Evolutionary conservation across 352 stramenopile genomes (phyloP), one percentile per base, ranked within the genome.

Genomic region (Globisporangium barbulae): DNA sequence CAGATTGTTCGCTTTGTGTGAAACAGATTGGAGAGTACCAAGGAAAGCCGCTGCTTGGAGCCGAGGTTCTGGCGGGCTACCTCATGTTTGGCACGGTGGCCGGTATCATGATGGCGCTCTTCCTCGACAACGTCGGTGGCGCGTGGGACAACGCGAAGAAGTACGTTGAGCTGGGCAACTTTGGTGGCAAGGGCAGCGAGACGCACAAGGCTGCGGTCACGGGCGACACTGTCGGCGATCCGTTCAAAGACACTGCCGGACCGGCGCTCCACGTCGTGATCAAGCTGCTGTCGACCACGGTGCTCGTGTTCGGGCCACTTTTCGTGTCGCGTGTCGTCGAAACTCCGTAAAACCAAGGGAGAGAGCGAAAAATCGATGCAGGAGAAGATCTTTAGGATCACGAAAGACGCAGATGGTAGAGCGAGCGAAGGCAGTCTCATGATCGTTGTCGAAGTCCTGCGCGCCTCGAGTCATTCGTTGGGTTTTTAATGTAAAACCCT

Each of bases 111-210:
- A 97, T 99, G 83, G 96, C 96, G 47, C 79, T 99, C n/a, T 99
- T 99, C 80, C 89, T 98, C 58, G 91, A 98, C 60, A 99, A 99
- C 69, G 95, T 97, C 17, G 97, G 97, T 44, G 96, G 96, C 47
- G 97, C 97, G 3, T 99, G 97, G 97, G 97, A 99, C 67, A 99
- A 99, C 74, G 90, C 97, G 17, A 99, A 99, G 73, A 99, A 99
- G 75, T 98, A 98, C 68, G 96, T 99, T 59, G 96, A 99, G 78
- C 89, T 97, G 64, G 94, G 95, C 67, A 96, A 94, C 70, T 95
- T 90, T 66, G 91, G 91, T 19, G 95, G 94, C 59, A 99, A 99
- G 71, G 94, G 95, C 54, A 98, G 90, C 57, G 94, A 98, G 52
- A 93, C 91, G 7, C 97, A 99, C 81, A 99, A 99, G 72, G 96